Conservation (phyloP, 2,329 filamentous ascomycete genomes). For the Apiospora rasikravindrae region DNA sequence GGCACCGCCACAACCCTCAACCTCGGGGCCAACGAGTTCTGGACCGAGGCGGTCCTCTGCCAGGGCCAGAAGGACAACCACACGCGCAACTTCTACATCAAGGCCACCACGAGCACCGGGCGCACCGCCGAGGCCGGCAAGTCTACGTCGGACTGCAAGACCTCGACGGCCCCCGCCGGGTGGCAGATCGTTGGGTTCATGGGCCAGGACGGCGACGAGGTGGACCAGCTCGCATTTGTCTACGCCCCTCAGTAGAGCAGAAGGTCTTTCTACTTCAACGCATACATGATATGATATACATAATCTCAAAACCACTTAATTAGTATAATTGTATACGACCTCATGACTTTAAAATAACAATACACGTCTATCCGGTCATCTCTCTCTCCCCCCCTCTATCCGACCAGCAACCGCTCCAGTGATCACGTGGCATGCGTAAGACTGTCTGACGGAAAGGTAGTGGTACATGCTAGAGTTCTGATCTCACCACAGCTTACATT, state of each 20-base stretch:
- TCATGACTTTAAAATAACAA: neutral
- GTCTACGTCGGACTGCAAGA: constrained; percentile 52
- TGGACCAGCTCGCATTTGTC: constrained; percentile 59
- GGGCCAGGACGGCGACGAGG: constrained; percentile 58
- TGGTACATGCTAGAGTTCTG: neutral
- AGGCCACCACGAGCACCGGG: constrained; percentile 57
- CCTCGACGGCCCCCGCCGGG: constrained; percentile 51
- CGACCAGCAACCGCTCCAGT: neutral
- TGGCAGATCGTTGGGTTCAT: constrained; percentile 60
- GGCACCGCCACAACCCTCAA: constrained; percentile 49
- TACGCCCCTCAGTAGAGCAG: constrained; percentile 47
- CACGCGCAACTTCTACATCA: constrained; percentile 61
- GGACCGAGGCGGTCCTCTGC: constrained; percentile 56
- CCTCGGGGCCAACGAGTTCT: constrained; percentile 53
- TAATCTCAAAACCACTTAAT: neutral
- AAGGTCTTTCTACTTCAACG: neutral
- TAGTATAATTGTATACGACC: neutral
- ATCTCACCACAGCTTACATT: neutral
- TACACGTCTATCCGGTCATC: neutral
- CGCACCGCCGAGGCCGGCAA: constrained; percentile 51
- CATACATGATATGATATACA: neutral
- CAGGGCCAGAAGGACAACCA: constrained; percentile 49
- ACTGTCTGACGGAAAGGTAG: neutral
- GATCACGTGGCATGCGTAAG: neutral
- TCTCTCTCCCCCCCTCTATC: neutral